These are phyloP conservation scores for Ophiostoma novo-ulmi DNA, from an alignment of 2,329 filamentous ascomycete genomes.

Conservation along the genomic window DNA sequence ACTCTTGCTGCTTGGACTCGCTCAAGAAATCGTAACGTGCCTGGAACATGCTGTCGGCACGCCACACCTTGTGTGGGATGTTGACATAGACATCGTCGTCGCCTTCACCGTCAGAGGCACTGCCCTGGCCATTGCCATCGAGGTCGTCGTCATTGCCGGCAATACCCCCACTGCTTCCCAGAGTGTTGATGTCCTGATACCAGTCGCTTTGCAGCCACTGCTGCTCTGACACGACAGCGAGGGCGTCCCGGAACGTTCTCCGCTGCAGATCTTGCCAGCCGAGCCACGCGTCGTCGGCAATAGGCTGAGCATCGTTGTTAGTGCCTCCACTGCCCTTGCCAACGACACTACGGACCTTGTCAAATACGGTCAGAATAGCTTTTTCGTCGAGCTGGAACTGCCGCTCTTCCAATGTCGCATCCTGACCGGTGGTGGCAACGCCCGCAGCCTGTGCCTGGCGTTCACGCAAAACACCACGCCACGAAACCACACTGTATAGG, in stretches of 20 bases:
- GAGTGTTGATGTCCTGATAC: constrained; percentile 56
- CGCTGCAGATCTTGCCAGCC: constrained; percentile 48
- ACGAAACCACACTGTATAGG: constrained; percentile 51
- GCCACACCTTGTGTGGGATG: constrained; percentile 40
- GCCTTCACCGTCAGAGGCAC: constrained; percentile 36
- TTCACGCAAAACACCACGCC: constrained; percentile 18
- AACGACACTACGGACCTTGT: constrained; percentile 20
- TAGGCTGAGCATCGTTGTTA: background rate
- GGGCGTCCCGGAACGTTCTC: constrained; percentile 57
- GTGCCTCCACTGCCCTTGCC: constrained; percentile 23
- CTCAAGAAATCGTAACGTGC: constrained; percentile 67
- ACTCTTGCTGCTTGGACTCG: constrained; percentile 56
- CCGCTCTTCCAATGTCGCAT: constrained; percentile 32
- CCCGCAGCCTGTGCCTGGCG: background rate
- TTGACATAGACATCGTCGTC: constrained; percentile 32
- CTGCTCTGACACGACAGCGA: constrained; percentile 52
- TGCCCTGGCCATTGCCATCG: constrained; percentile 34
- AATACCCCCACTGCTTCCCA: constrained; percentile 28
- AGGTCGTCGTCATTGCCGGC: constrained; percentile 34
- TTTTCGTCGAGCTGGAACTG: constrained; percentile 46
- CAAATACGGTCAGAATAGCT: constrained; percentile 44
- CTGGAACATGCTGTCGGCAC: constrained; percentile 68
- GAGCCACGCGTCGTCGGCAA: constrained; percentile 45
- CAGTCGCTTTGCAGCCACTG: constrained; percentile 60
- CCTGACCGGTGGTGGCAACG: background rate